Evolutionary conservation across 1,284 basidiomycete species (phyloP), one percentile per base, ranked within the genome.

Genomic region (Chalciporus sp.): DNA sequence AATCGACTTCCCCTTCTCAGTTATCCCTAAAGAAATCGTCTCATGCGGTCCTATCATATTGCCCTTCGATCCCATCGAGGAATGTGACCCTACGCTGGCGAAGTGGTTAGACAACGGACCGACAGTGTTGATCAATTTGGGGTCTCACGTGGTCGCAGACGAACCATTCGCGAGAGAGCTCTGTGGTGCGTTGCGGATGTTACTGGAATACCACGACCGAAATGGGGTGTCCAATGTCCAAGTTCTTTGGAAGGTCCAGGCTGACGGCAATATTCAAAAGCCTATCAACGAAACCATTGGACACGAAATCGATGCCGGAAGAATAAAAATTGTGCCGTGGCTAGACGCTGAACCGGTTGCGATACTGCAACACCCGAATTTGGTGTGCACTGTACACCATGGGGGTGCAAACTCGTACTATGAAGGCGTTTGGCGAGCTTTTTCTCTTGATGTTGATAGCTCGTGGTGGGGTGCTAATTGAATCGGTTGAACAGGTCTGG

Each of bases 351-450:
- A 23, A 23, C 23, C 23, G 23, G 23, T 23, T 57, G 27, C 60
- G 17, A 44, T 60, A 48, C 37, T 62, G 9, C 58, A 61, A 37
- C 58, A 58, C 46, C 42, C 46, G 1, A 57, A 58, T 19, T 19
- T 62, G 33, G 29, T 58, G 31, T 63, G 58, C 27, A 53, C 43
- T 3, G 56, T 62, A 7, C 59, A 57, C 9, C 57, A 59, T 11
- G 62, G 59, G n/a, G 56, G 62, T 2, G 56, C 50, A 7, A 61
- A 63, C 40, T 61, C 59, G 10, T 61, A 51, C 35, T 59, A 26
- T 2, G 62, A 64, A 4, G 47, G 49, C 2, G 3, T 58, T 20
- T 58, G 58, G 61, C 58, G 19, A 44, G 47, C 10, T 40, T 23
- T 23, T 23, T 23, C 6, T 39, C 45, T 42, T 42, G 17, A n/a